Percentiles rank a stretch among this genome's conserved stretches.
Conservation (phyloP, 2,329 filamentous ascomycete species). For the Tolypocladium amazonense region DNA sequence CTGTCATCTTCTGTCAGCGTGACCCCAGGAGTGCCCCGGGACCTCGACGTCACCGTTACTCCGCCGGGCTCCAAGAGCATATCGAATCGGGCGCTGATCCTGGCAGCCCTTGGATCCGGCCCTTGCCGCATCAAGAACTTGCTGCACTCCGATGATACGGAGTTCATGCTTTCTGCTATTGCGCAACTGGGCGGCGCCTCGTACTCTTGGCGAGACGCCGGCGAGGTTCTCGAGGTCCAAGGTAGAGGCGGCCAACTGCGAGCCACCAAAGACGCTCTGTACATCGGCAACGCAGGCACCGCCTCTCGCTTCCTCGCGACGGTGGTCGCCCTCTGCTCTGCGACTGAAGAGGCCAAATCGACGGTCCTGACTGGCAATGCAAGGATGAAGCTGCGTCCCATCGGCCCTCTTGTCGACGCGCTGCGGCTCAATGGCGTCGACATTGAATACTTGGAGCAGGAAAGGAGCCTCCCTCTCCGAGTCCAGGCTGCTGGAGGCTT, state of each 20-base stretch:
- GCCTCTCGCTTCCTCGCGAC: slow-evolving; percentile 92
- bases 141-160: slow-evolving; percentile 91
- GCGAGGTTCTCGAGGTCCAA: slow-evolving; percentile 79
- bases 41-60: slow-evolving; percentile 61
- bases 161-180: slow-evolving; percentile 95
- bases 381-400: slow-evolving; percentile 91
- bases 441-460: slow-evolving; percentile 75
- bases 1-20: slow-evolving; percentile 72
- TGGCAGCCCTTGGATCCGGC: slow-evolving; percentile 81
- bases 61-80: slow-evolving; percentile 97
- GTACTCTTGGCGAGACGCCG: slow-evolving; percentile 89
- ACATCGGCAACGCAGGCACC: slow-evolving; percentile 93
- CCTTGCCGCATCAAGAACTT: slow-evolving; percentile 84
- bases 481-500: slow-evolving; percentile 77
- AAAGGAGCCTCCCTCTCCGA: slow-evolving; percentile 73
- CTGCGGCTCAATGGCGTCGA: slow-evolving; percentile 77
- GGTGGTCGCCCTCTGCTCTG: slow-evolving; percentile 72
- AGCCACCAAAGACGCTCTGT: slow-evolving; percentile 68
- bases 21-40: slow-evolving; percentile 56
- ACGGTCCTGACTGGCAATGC: slow-evolving; percentile 88
- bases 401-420: slow-evolving; percentile 86
- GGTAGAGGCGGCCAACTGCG: slow-evolving; percentile 81
- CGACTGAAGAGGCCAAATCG: slow-evolving; percentile 46
- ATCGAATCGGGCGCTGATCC: slow-evolving; percentile 87
- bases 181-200: slow-evolving; percentile 73